Evolutionary conservation across 1,284 basidiomycete species (phyloP).

Genomic region (Waitea zeae): DNA sequence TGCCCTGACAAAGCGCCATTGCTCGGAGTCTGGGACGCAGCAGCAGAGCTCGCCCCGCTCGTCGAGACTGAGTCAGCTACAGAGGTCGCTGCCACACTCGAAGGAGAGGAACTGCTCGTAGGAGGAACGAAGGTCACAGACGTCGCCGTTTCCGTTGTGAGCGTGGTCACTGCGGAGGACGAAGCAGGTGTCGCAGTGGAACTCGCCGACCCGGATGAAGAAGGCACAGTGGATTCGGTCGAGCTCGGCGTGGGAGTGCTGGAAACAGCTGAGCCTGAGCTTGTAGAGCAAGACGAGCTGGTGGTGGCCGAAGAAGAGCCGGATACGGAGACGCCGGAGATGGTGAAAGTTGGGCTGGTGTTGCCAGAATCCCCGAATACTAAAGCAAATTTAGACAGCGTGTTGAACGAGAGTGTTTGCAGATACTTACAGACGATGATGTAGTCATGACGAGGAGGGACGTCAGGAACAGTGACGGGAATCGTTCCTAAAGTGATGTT

Average conservation of each 20-base stretch:
- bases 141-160: neutral
- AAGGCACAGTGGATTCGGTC: neutral
- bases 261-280: neutral
- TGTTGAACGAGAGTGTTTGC: neutral
- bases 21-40: no score
- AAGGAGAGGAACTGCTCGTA: neutral
- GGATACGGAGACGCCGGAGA: conserved; percentile 8
- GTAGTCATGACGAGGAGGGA: conserved; percentile 21
- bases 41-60: neutral
- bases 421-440: conserved; percentile 26
- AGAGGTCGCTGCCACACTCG: neutral
- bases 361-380: conserved; percentile 36
- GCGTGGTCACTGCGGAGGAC: neutral
- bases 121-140: neutral
- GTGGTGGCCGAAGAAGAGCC: neutral
- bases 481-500: conserved; percentile 29
- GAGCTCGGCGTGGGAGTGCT: neutral
- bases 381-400: conserved; percentile 7
- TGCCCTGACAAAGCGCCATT: no score
- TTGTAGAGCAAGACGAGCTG: conserved; percentile 1
- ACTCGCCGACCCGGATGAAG: neutral
- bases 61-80: neutral
- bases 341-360: conserved; percentile 21
- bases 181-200: neutral
- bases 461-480: conserved; percentile 36